Evolutionary conservation across 306 rosid genomes (phyloP).

Genomic region (Mucuna pruriens): DNA sequence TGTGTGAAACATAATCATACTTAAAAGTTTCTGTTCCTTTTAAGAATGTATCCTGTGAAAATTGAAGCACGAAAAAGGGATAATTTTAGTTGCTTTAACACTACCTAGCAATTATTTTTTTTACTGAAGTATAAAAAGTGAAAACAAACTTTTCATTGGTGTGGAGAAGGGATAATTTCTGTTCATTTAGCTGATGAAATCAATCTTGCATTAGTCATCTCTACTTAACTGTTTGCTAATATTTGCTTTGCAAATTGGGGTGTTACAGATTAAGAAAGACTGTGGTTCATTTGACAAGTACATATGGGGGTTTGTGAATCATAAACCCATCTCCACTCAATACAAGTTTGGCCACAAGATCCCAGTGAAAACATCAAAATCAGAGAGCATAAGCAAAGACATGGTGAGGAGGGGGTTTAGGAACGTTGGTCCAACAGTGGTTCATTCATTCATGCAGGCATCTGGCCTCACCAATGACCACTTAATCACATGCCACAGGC

Average conservation of each 20-base stretch:
- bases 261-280: conserved; percentile 67
- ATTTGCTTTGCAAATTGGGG: conserved; percentile 16
- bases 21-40: too few relatives aligned
- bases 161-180: background rate
- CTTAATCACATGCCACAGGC: conserved; percentile 82
- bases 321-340: conserved; percentile 80
- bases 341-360: conserved; percentile 88
- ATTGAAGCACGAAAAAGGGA: too few relatives aligned
- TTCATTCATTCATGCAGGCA: conserved; percentile 96
- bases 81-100: too few relatives aligned
- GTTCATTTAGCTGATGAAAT: conserved; percentile 6
- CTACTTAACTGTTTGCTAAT: conserved; percentile 3
- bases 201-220: background rate
- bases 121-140: background rate
- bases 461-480: conserved; percentile 95
- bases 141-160: background rate
- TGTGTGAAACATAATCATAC: too few relatives aligned
- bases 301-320: conserved; percentile 91
- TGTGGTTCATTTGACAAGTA: conserved; percentile 87
- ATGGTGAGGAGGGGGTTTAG: conserved; percentile 92
- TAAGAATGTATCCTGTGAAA: too few relatives aligned
- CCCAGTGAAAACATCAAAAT: conserved; percentile 97
- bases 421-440: conserved; percentile 94
- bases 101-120: background rate
- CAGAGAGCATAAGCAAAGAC: conserved; percentile 95